Evolutionary conservation across 352 stramenopile genomes (phyloP).

Genomic region (Blastocystis sp.): DNA sequence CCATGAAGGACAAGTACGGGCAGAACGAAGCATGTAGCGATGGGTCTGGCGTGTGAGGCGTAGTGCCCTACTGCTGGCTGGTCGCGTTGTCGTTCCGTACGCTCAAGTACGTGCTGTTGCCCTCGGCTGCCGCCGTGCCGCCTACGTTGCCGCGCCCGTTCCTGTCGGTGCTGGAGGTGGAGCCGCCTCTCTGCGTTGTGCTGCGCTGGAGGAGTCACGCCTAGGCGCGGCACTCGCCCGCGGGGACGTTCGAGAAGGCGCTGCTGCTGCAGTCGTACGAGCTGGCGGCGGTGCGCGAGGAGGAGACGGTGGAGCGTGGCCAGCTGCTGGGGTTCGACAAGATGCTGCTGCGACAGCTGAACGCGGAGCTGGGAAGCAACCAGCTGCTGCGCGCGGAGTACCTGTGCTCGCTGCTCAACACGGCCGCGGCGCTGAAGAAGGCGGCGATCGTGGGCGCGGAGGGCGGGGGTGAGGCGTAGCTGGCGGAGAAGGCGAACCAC

Average conservation of each 20-base stretch:
- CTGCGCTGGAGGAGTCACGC: not conserved
- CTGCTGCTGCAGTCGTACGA: constrained; percentile 50
- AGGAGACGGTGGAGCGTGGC: not conserved
- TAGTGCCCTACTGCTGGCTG: constrained; percentile 51
- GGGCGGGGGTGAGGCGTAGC: not conserved
- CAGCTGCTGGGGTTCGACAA: constrained; percentile 50
- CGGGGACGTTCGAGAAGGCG: constrained; percentile 22
- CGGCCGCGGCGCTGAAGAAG: constrained; percentile 54
- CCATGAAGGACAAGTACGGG: constrained; percentile 26
- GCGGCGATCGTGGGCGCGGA: constrained; percentile 3
- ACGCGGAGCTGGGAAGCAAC: constrained; percentile 51
- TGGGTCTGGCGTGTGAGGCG: not conserved
- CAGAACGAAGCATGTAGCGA: not conserved
- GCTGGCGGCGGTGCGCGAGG: not conserved
- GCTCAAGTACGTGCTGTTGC: constrained; percentile 37
- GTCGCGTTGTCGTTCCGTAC: constrained; percentile 27
- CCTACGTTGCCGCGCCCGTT: constrained; percentile 42
- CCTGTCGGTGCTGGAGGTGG: constrained; percentile 9
- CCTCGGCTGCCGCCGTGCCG: not conserved
- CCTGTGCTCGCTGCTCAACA: constrained; percentile 16
- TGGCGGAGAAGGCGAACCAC: constrained; percentile 25
- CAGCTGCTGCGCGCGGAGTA: constrained; percentile 51
- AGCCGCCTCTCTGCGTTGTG: constrained; percentile 27
- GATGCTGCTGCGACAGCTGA: constrained; percentile 56
- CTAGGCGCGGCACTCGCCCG: not conserved